A percentile compares a stretch with the other conserved stretches of the same genome.
These are phyloP conservation scores for Paramecium tetraurelia DNA, from an alignment of 73 alveolate genomes.

Conservation along the genomic window DNA sequence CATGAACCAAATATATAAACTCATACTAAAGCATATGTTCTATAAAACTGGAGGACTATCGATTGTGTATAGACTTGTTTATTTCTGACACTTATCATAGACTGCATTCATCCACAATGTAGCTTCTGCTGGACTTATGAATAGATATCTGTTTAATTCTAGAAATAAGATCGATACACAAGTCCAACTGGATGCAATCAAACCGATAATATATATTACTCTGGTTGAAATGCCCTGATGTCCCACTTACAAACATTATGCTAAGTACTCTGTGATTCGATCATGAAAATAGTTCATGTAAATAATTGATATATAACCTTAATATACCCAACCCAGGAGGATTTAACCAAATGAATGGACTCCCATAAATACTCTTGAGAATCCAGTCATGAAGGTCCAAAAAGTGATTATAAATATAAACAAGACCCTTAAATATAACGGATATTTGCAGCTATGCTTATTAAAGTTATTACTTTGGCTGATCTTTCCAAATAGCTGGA, in stretches of 20 bases:
- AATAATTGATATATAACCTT: not conserved
- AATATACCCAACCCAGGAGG: slow-evolving; percentile 53
- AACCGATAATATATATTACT: not conserved
- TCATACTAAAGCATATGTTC: not conserved
- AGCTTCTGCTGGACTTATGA: not conserved
- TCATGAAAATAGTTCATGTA: not conserved
- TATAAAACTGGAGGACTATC: not conserved
- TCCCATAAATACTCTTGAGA: slow-evolving; percentile 52
- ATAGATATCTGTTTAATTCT: not conserved
- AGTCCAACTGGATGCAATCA: not conserved
- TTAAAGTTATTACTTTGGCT: not conserved
- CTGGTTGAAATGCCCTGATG: not conserved
- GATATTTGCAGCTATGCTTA: not conserved
- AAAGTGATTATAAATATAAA: not conserved
- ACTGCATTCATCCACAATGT: not conserved
- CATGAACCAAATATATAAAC: not conserved
- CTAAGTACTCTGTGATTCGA: not conserved
- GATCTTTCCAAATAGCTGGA: not conserved
- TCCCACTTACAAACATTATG: not conserved
- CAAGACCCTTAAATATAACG: not conserved
- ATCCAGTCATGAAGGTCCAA: slow-evolving; percentile 53
- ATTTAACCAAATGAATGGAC: slow-evolving; percentile 56
- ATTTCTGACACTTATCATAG: not conserved
- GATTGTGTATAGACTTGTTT: not conserved
- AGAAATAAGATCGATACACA: not conserved